These are phyloP conservation scores for Euclidium syriacum DNA, from an alignment of 345 rosid genomes.

Conservation along the genomic window DNA sequence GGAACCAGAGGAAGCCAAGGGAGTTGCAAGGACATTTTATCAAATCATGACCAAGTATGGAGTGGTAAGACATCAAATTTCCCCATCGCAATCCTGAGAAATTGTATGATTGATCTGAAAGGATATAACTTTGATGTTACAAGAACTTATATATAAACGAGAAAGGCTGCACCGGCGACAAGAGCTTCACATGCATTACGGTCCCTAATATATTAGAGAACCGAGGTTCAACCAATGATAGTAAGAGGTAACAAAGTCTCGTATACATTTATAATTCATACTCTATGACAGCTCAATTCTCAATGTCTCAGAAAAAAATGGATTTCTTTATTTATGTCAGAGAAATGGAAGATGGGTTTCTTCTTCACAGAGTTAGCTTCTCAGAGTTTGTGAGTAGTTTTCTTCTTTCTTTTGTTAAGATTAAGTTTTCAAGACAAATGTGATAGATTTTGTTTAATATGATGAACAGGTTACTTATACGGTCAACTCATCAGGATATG, in stretches of 20 bases:
- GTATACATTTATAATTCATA: not conserved
- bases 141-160: constrained; percentile 64
- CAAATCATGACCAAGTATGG: constrained; percentile 45
- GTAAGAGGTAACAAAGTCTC: constrained; percentile 22
- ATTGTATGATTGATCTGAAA: constrained; percentile 9
- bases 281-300: not conserved
- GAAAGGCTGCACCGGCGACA: constrained; percentile 36
- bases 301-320: not conserved
- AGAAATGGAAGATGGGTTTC: constrained; percentile 55
- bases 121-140: constrained; percentile 19
- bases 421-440: not conserved
- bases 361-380: constrained; percentile 62
- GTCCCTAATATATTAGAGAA: constrained; percentile 23
- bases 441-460: not conserved
- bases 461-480: constrained; percentile 52
- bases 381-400: constrained; percentile 53
- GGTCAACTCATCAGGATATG: constrained; percentile 44
- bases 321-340: constrained; percentile 29
- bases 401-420: not conserved
- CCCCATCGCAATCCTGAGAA: not conserved
- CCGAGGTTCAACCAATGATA: constrained; percentile 8
- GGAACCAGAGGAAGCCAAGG: constrained; percentile 30
- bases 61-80: constrained; percentile 52
- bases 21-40: constrained; percentile 32
- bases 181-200: constrained; percentile 43